Evolutionary conservation across 2,329 filamentous ascomycete species (phyloP), one percentile per base, ranked within the genome.

Genomic region (Pyricularia pennisetigena): DNA sequence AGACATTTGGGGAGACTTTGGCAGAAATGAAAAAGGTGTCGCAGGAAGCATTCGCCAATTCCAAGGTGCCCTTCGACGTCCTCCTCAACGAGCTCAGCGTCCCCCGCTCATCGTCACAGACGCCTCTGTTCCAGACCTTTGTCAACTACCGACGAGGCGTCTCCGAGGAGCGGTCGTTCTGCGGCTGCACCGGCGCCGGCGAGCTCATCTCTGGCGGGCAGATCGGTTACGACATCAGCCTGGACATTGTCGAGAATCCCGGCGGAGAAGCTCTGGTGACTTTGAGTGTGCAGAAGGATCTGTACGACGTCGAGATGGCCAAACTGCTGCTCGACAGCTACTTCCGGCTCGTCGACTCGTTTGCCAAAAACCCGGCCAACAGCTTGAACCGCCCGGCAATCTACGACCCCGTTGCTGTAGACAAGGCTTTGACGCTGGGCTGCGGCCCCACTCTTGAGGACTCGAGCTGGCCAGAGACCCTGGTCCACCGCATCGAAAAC

Each of bases 221-320:
- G n/a, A 24, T 28, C 9, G 59, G 23, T 10, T 62, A 62, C 59
- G 59, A 62, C n/a, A 24, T 62, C 6, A 62, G 59, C 59, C 23
- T 62, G 23, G 59, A 62, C n/a, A 24, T 62, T 28, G 26, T 62
- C 20, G 59, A 62, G 8, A 62, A 24, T 14, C 59, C 59, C n/a
- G 59, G n/a, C 23, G 59, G 71, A 20, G 70, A 71, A 3, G 62
- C 65, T 23, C 64, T 71, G 69, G 59, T 77, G 10, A 68, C 71
- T 41, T 68, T 78, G 20, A 72, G 23, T 24, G 59, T 24, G 8
- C 59, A 62, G 20, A 24, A 24, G 9, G 59, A 24, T 24, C 59
- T 62, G 9, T 62, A 62, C 59, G 59, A 62, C 9, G 8, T 12
- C 8, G 59, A 62, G 6, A 28, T 24, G 23, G 59, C 26, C 20